A percentile compares a stretch with the other conserved stretches of the same genome.
Conservation (phyloP, 306 rosid genomes). For the Inga oerstediana region DNA sequence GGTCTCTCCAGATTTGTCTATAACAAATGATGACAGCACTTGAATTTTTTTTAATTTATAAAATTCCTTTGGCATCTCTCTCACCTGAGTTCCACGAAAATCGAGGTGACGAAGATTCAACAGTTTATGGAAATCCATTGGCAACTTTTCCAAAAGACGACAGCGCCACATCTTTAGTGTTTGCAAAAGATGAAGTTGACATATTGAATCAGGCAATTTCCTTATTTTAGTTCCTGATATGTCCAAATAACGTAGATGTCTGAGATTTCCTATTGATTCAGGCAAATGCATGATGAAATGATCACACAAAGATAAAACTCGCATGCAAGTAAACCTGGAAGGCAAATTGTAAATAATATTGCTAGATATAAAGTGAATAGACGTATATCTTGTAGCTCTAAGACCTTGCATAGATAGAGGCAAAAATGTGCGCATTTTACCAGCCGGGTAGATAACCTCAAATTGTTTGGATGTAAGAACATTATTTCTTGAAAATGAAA, state of each 20-base stretch:
- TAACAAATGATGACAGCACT: background rate
- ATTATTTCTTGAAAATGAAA: background rate
- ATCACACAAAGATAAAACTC: background rate
- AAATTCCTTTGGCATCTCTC: background rate
- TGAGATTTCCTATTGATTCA: slow-evolving; percentile 7
- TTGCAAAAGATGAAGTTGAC: slow-evolving; percentile 35
- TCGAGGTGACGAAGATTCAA: background rate
- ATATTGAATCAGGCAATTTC: slow-evolving; percentile 15
- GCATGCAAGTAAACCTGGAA: background rate
- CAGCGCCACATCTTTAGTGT: background rate
- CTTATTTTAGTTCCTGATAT: background rate
- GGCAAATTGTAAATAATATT: background rate
- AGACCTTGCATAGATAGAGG: background rate
- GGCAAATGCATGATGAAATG: background rate
- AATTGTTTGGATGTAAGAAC: background rate
- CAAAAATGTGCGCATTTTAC: background rate
- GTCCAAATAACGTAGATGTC: slow-evolving; percentile 36
- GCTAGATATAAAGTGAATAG: background rate
- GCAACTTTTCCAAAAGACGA: background rate
- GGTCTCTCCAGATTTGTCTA: background rate
- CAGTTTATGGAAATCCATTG: background rate
- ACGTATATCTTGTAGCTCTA: background rate
- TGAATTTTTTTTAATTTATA: background rate
- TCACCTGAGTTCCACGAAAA: background rate
- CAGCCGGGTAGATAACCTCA: background rate